Base-by-base conservation (phyloP, 163 green algal species). In the Coccomyxa subellipsoidea region DNA sequence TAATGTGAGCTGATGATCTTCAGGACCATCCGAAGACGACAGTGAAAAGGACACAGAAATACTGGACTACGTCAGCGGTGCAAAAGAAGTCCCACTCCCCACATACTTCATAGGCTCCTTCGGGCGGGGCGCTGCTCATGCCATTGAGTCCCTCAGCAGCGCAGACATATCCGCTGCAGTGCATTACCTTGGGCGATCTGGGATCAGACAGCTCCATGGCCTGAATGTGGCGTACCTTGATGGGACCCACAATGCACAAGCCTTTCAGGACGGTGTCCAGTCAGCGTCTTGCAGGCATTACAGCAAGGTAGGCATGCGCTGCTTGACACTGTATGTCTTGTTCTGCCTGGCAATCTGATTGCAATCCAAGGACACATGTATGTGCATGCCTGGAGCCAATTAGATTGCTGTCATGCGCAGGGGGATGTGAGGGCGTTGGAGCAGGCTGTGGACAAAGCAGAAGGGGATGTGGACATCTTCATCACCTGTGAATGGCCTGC, bases 401-500 rank as follows among this genome's bases (percentile, higher is more conserved):
- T n/a, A n/a, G n/a, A n/a, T 38, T 38, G 12, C 10, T 47, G 34
- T 18, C 71, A 38, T 32, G 12, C 73, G 34, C 80, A 86, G 76
- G 79, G 85, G 39, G 87, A 90, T 83, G 79, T 92, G 54, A 72
- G 83, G 36, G 31, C 21, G 0, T 18, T 96, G 23, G 90, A 92
- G 78, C 40, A 86, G n/a, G 80, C 85, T 37, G 54, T 96, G 35
- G 81, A 89, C 32, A 70, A 80, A 25, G 80, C 90, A 21, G 83
- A 90, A 38, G 94, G 93, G 0, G 94, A 98, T 53, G 84, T 98
- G 8, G 94, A 98, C 82, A 32, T 98, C 34, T 85, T 97, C 69
- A 87, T 98, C 5, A 97, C 93, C 0, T 92, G 88, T 77, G 92
- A 97, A 77, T 98, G 94, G 94, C 94, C 94, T 0, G 82, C 79